Evolutionary conservation across 768 basidiomycete genomes (phyloP).

Genomic region (Sporobolomyces roseus): DNA sequence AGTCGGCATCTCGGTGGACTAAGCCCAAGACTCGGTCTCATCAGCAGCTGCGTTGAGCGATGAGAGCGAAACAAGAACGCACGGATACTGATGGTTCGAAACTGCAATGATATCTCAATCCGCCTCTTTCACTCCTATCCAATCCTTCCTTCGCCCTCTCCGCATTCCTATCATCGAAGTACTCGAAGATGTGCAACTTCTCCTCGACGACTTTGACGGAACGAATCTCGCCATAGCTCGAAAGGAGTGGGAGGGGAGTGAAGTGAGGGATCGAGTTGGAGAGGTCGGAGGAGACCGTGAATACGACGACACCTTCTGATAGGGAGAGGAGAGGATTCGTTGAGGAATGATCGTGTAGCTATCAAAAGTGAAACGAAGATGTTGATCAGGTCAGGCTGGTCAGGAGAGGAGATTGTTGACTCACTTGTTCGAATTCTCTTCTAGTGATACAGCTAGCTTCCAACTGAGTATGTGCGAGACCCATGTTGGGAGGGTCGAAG

Average conservation of each 20-base stretch:
- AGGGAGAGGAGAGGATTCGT: constrained; percentile 23
- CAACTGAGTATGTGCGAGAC: background rate
- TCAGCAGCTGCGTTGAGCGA: too few species aligned
- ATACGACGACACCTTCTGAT: constrained; percentile 33
- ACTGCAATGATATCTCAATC: constrained; percentile 56
- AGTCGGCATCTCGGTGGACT: too few species aligned
- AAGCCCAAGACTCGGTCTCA: too few species aligned
- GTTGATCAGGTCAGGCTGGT: background rate
- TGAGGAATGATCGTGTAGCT: constrained; percentile 4
- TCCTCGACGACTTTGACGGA: constrained; percentile 40
- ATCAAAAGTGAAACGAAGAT: background rate
- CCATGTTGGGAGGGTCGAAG: background rate
- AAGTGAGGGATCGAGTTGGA: background rate
- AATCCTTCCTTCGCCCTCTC: constrained; percentile 56
- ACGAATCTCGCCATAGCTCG: constrained; percentile 49
- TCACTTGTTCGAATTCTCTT: constrained; percentile 11
- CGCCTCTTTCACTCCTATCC: constrained; percentile 56
- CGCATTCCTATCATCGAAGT: constrained; percentile 63
- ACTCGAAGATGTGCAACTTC: constrained; percentile 61
- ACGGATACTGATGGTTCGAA: constrained; percentile 47
- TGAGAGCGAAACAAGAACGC: background rate
- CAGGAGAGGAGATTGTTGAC: background rate
- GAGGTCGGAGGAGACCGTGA: constrained; percentile 13
- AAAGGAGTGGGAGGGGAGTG: constrained; percentile 41
- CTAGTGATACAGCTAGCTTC: constrained; percentile 21